A percentile compares a stretch with the other conserved stretches of the same genome.
phyloP scores from a whole-genome alignment of 257 asterid species.

The Nicotiana tomentosiformis region DNA sequence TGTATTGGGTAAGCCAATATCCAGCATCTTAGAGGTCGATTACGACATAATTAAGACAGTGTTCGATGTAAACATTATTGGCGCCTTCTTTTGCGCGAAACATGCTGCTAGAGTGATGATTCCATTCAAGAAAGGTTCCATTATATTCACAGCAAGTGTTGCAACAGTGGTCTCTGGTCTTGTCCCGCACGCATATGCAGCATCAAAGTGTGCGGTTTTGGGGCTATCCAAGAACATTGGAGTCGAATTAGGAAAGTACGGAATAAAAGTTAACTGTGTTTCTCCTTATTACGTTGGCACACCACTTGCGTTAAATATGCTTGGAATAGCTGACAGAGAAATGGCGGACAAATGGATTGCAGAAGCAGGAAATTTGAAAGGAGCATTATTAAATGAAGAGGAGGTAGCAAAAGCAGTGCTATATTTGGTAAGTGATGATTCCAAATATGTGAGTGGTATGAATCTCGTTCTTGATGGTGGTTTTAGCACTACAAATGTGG shows the following conservation, averaged over 20 bases:
- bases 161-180: not conserved
- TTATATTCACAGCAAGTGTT: not conserved
- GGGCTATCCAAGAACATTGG: not conserved
- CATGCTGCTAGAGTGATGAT: constrained; percentile 15
- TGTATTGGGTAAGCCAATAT: not conserved
- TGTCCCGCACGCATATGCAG: not conserved
- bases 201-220: not conserved
- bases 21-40: not conserved
- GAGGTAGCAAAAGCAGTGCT: not conserved
- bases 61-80: not conserved
- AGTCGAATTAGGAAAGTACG: not conserved
- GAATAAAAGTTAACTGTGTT: not conserved
- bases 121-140: not conserved
- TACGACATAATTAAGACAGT: not conserved
- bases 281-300: not conserved
- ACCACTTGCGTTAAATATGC: fast-evolving
- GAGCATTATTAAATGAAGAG: not conserved
- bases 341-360: not conserved
- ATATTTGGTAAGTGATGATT: not conserved
- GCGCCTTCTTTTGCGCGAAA: not conserved
- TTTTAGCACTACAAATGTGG: too few relatives aligned
- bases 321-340: not conserved
- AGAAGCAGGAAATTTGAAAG: not conserved
- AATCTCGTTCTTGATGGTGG: too few relatives aligned
- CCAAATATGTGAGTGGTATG: not conserved